Evolutionary conservation across 116 monocot species (phyloP), one percentile per base, ranked within the genome.

Genomic region (Dioscorea cayenensis): DNA sequence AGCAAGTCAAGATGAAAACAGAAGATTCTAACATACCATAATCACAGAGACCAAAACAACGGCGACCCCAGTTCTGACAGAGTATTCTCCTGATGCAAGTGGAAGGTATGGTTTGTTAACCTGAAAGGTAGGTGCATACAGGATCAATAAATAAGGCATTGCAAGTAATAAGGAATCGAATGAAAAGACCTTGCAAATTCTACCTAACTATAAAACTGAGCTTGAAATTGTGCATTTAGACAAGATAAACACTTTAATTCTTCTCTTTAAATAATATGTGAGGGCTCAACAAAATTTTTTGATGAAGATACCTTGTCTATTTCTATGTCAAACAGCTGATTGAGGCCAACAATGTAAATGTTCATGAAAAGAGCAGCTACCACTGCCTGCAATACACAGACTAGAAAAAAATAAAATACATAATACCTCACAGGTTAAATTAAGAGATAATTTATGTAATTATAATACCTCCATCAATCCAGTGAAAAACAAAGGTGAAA

Each of bases 301-400:
- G 55, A 5, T 18, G 55, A 55, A 55, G 16, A 66, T 78, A 99
- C 99, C 94, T 91, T 99, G 82, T 99, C 99, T 67, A 99, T 94
- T 81, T 99, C 94, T 72, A 94, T 87, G 72, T 99, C 99, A 79
- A 76, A 99, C 65, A 94, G 64, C 74, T 99, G 99, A 77, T 99
- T 99, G 65, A 99, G 76, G 68, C 99, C 99, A 72, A 99, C 99
- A 78, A 99, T 91, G 76, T 99, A 99, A 64, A 99, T 73, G 73
- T 99, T 99, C 99, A 99, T 94, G 74, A 91, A 91, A 76, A 94
- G 80, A 67, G 99, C 85, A 69, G 99, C 82, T 38, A 89, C 75
- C 77, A 99, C 51, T 63, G 94, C 99, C 99, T 99, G 78, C 50
- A 73, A 75, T 25, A 73, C 36, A 77, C 71, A 67, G 38, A 36